Base-by-base conservation (phyloP, 495 filamentous ascomycete species). In the Collariella sp. region DNA sequence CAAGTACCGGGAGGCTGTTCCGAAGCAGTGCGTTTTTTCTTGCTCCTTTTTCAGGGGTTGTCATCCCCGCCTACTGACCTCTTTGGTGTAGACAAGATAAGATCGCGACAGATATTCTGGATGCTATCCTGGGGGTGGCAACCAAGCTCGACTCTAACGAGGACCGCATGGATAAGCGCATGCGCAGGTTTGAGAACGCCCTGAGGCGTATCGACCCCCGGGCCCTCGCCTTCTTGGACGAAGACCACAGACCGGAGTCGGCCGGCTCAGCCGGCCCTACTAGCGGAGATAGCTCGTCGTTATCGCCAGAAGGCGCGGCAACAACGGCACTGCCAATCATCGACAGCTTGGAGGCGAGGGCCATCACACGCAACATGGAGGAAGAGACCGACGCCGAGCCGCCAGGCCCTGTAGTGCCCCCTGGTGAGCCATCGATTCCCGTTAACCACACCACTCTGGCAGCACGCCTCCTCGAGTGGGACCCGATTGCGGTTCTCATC, bases 401-500 rank as follows among this genome's bases (percentile, higher is more conserved):
- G 9, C 26, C 72, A 0, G 76, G 74, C 4, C 73, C 72, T 10
- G 54, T 66, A n/a, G 70, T 76, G 16, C 65, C 57, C 10, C 72
- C 76, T 0, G 79, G 77, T 42, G 76, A 78, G 24, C 74, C 83
- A n/a, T 79, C 81, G 3, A 86, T 94, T 44, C 85, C 85, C 0
- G 74, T 79, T 6, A 85, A 89, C 35, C 89, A 95, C 62, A 88
- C 86, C 2, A 94, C 88, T 0, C 81, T 86, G 23, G 88, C 89
- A 1, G 86, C 89, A 36, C 79, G 86, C 49, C 70, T 94, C 13
- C 73, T 90, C n/a, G 76, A 80, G 46, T 89, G 84, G 83, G 76
- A 74, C 0, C 78, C 81, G 0, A 88, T 90, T 35, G 68, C 77
- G 41, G 68, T 68, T 5, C 66, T 89, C 45, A 71, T 85, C 7